Evolutionary conservation across 164 flowering plant species (phyloP), one percentile per base, ranked within the genome.

Genomic region (Brasenia schreberi): DNA sequence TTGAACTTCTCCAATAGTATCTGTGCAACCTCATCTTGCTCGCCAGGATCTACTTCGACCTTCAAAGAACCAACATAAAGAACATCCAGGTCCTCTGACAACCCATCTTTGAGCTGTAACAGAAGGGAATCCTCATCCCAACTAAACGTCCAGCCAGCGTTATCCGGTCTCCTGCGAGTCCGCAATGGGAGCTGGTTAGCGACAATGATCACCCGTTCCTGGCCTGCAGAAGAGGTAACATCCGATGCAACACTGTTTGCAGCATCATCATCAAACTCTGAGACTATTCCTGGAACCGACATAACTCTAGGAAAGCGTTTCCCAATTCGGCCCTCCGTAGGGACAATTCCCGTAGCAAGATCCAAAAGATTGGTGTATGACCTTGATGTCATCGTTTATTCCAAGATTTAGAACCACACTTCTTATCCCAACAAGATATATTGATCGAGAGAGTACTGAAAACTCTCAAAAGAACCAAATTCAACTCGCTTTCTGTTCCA

Each of bases 61-160:
- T 68, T 80, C 81, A 86, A 79, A 5, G 79, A 84, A 10, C 94
- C 94, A 19, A 88, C 85, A 73, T 88, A 88, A 5, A 86, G 18
- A 49, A 88, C 90, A 75, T 88, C 94, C 84, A 86, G 84, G 18
- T 88, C 94, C 18, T 86, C 89, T 6, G 87, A 87, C 69, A 88
- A 73, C 5, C 94, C 94, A 70, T 88, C 94, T 72, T 86, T 88
- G 5, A 84, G 69, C 72, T 88, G 94, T 66, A 86, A 72, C 2
- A 84, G 68, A 80, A 88, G 76, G 0, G 90, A 84, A 59, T 88
- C 90, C 67, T 88, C 90, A 45, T 88, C 88, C 94, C 94, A 88
- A 67, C 90, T 84, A 73, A 88, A 88, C 53, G 81, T 76, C 89
- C 94, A 87, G 5, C 89, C 86, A 68, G 76, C 83, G 59, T 81